Conservation (phyloP, 345 rosid genomes). For the Luvunga scandens region DNA sequence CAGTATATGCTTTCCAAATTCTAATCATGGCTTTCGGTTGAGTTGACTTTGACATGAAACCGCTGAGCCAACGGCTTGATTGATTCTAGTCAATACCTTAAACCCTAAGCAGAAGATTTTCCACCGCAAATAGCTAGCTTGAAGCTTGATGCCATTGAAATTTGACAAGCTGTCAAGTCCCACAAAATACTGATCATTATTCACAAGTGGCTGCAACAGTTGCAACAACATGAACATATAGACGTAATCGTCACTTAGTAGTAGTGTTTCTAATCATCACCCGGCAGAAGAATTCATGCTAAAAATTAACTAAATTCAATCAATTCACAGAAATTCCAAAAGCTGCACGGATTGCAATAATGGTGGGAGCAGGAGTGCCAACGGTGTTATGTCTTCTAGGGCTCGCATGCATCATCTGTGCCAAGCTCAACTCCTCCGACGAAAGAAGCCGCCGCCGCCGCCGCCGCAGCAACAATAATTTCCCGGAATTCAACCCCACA, state of each 20-base stretch:
- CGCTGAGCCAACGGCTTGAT: background rate
- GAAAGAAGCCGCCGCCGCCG: background rate
- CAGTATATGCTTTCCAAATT: background rate
- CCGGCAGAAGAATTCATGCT: background rate
- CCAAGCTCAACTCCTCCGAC: constrained; percentile 28
- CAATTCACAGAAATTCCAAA: constrained; percentile 37
- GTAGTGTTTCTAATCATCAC: background rate
- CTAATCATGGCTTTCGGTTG: background rate
- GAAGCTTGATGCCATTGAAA: no score
- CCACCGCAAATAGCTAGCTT: background rate
- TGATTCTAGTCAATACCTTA: background rate
- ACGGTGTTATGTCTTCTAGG: constrained; percentile 36
- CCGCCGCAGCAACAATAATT: constrained; percentile 4
- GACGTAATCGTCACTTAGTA: no score
- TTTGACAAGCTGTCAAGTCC: no score
- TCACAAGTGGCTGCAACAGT: no score
- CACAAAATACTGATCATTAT: no score
- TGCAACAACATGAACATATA: no score
- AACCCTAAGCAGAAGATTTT: background rate
- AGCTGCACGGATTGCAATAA: constrained; percentile 44
- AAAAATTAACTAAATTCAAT: background rate
- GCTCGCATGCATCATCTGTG: constrained; percentile 31
- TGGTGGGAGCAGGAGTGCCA: constrained; percentile 60
- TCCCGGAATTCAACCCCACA: constrained; percentile 19
- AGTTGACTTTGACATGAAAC: background rate